Evolutionary conservation across 345 rosid species (phyloP), one percentile per base, ranked within the genome.

Genomic region (Pistacia integerrima): DNA sequence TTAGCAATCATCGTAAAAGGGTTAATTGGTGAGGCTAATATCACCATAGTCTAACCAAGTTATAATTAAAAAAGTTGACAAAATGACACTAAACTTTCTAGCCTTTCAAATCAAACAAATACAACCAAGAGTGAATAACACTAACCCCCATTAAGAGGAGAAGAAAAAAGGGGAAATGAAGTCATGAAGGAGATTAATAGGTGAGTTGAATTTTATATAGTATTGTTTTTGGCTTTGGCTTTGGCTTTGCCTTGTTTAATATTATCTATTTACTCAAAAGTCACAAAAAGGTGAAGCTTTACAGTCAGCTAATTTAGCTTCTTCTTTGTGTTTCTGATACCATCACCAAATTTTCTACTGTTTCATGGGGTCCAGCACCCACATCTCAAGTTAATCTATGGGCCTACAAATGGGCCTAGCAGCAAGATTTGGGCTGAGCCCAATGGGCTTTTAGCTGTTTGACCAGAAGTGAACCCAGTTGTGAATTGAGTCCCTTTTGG

Each of bases 61-160:
- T 58, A 58, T 20, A n/a, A 58, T 72, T 58, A 73, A 46, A 73
- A 14, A 17, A 17, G 68, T 48, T 30, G 68, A 71, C 54, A 1
- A 71, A 20, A 57, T 20, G 28, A 57, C n/a, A 20, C 51, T 20
- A 11, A 51, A 20, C 36, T 38, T 25, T 70, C n/a, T 57, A n/a
- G 38, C 13, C 52, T 57, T 41, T 70, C 74, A 70, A 70, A 70
- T 70, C 74, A 36, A 57, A 5, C n/a, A 68, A 25, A 25, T 25
- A 25, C 25, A 25, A 25, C 25, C 25, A 25, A 22, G 25, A 25
- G 25, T 25, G 25, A 25, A 25, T 25, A 25, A 25, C 25, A 25
- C 25, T 25, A 25, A 25, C 25, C 25, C 25, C 25, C 25, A 25
- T 25, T 25, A 25, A 25, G 25, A 25, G 28, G 3, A 6, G 1